A percentile compares a stretch with the other conserved stretches of the same genome.
phyloP scores from a whole-genome alignment of 2,329 filamentous ascomycete species.

The Colletotrichum acutatum region DNA sequence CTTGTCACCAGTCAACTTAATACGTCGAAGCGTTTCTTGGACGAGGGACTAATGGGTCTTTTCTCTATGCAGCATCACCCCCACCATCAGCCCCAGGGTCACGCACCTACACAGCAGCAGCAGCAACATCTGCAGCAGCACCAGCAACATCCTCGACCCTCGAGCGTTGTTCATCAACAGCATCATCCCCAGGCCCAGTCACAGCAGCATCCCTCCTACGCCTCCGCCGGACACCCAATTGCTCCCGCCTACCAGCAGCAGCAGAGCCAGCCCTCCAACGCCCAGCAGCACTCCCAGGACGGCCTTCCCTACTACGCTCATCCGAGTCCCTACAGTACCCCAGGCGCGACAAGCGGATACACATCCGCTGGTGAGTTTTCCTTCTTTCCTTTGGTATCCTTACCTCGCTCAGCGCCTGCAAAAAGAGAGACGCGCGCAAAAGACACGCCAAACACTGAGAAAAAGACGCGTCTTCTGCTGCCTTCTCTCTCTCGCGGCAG shows the following conservation, averaged over 20 bases:
- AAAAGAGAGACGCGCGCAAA: background rate
- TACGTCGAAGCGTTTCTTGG: slow-evolving; percentile 47
- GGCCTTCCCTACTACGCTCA: slow-evolving; percentile 79
- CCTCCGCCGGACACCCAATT: slow-evolving; percentile 73
- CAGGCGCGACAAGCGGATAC: slow-evolving; percentile 85
- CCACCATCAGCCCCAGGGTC: slow-evolving; percentile 79
- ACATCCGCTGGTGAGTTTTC: slow-evolving; percentile 80
- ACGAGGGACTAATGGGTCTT: slow-evolving; percentile 65
- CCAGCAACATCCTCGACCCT: slow-evolving; percentile 75
- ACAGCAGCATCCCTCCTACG: slow-evolving; percentile 72
- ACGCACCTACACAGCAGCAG: slow-evolving; percentile 72
- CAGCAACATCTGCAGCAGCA: slow-evolving; percentile 77
- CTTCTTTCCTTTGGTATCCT: background rate
- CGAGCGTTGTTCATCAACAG: slow-evolving; percentile 79
- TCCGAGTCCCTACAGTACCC: slow-evolving; percentile 84
- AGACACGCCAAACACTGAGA: slow-evolving; percentile 14
- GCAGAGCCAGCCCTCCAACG: slow-evolving; percentile 69
- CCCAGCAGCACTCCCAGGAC: slow-evolving; percentile 73
- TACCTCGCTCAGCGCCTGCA: background rate
- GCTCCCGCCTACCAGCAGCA: slow-evolving; percentile 77
- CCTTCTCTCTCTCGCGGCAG: background rate
- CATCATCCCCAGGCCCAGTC: slow-evolving; percentile 75
- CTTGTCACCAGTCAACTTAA: slow-evolving; percentile 35
- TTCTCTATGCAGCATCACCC: slow-evolving; percentile 80
- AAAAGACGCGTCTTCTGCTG: slow-evolving; percentile 8